Base-by-base conservation (phyloP, 352 stramenopile genomes). In the Globisporangium viniferum region DNA sequence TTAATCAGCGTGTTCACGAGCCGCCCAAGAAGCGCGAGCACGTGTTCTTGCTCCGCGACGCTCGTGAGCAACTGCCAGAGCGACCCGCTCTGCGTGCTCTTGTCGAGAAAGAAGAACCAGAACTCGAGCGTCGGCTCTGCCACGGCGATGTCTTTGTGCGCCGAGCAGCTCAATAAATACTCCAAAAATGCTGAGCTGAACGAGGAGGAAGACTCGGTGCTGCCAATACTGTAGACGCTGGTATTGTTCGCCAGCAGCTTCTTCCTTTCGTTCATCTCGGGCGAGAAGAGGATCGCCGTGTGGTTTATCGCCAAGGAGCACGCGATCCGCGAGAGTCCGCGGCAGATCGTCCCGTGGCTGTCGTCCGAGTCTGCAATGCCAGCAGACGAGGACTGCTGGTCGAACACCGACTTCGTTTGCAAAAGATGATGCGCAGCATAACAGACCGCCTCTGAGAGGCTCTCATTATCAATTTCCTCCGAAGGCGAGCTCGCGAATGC, bases 71-170 rank as follows among this genome's bases (percentile, higher is more conserved):
- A 58, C 22, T 81, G 67, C 62, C 72, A 77, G 51, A 81, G 80
- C 14, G 74, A 66, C 18, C 82, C 80, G 46, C 77, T 77, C 58
- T 86, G 73, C 4, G 74, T 67, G 55, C 71, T 77, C n/a, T 80
- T 73, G 62, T 95, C 88, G 10, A 95, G 75, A n/a, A 95, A 81
- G 59, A 93, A 93, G 73, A 92, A 95, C 88, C 88, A 95, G 35
- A 95, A 91, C 69, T 95, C 88, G 35, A 95, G 75, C 33, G 86
- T 95, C 15, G 82, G 82, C 49, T 93, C 79, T 10, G 79, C 77
- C 9, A 91, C 81, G 35, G 86, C 73, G 10, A 77, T 61, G 36
- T 92, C 76, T 15, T 73, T 51, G 49, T 82, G 86, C 22, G 80
- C 80, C 8, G 86, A 90, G 61, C 86, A 94, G 18, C 71, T 65